Evolutionary conservation across 495 filamentous ascomycete genomes (phyloP), one percentile per base, ranked within the genome.

Genomic region (Xylaria acuta): DNA sequence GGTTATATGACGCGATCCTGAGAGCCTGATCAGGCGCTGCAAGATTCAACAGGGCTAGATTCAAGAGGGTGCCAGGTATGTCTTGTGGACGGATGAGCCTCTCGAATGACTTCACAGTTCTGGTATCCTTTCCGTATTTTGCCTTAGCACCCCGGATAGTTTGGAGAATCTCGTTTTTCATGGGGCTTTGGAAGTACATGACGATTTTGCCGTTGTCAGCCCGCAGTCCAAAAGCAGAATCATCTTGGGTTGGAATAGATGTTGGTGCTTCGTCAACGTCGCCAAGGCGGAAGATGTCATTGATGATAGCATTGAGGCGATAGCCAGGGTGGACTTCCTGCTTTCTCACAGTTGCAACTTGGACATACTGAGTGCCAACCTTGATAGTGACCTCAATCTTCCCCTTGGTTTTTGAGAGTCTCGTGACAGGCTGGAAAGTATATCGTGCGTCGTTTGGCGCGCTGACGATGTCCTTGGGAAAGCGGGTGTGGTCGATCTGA

Each of bases 401-500:
- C 16, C 89, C 90, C 72, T 89, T 90, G 1, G 88, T 89, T 75
- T 90, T 90, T 3, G 90, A 90, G 53, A 91, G 81, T 58, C 87
- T 77, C 22, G 86, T 90, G 72, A 92, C 86, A 2, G 89, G 88
- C 68, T 91, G 88, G 75, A 87, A 91, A n/a, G 88, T 86, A 70
- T 88, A 89, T 74, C 87, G 81, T 2, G 87, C 86, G 73, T 92
- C 90, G 0, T 86, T 90, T 6, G 90, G 84, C 63, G 91, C 88
- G 69, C 85, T 90, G 75, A 89, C 88, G 22, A 90, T 92, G 73
- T 91, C 90, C 73, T 90, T 92, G 5, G 90, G 89, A 9, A 92
- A 81, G 68, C 90, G 87, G 25, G 91, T 76, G 63, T 89, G 85
- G 62, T 86, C 88, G 9, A 90, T 80, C 72, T 91, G 87, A 75